A percentile compares a stretch with the other conserved stretches of the same genome.
These are phyloP conservation scores for Globisporangium okanoganense DNA, from an alignment of 352 stramenopile species.

Conservation along the genomic window DNA sequence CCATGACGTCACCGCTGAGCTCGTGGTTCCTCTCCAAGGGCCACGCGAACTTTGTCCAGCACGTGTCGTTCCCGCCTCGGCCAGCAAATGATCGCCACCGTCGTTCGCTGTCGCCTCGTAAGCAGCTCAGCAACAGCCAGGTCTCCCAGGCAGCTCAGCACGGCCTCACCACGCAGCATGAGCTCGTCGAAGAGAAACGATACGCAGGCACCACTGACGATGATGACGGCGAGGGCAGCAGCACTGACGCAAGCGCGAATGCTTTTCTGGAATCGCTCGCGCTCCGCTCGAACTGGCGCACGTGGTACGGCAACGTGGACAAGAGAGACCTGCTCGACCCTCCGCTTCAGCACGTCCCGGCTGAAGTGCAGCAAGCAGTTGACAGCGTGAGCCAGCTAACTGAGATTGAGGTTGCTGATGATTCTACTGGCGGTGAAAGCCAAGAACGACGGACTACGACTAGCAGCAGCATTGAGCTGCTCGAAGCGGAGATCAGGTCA, in stretches of 20 bases:
- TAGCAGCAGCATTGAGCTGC: slow-evolving; percentile 19
- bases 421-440: background rate
- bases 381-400: background rate
- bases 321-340: slow-evolving; percentile 44
- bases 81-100: slow-evolving; percentile 28
- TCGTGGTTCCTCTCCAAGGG: slow-evolving; percentile 25
- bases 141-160: too few relatives aligned
- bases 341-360: slow-evolving; percentile 30
- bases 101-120: slow-evolving; percentile 40
- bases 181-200: background rate
- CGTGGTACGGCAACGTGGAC: slow-evolving; percentile 53
- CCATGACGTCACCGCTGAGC: slow-evolving; percentile 15
- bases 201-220: background rate
- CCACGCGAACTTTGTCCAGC: slow-evolving; percentile 24
- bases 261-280: slow-evolving; percentile 47
- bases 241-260: slow-evolving; percentile 13
- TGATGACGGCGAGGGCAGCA: background rate
- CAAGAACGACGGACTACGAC: background rate
- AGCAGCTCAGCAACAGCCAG: slow-evolving; percentile 1
- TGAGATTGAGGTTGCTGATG: slow-evolving; percentile 1
- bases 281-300: slow-evolving; percentile 43
- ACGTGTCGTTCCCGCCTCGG: slow-evolving; percentile 15
- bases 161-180: background rate
- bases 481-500: slow-evolving; percentile 53
- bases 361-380: slow-evolving; percentile 19